Evolutionary conservation across 2,329 filamentous ascomycete species (phyloP), one percentile per base, ranked within the genome.

Genomic region (Aspergillus brunneoviolaceus): DNA sequence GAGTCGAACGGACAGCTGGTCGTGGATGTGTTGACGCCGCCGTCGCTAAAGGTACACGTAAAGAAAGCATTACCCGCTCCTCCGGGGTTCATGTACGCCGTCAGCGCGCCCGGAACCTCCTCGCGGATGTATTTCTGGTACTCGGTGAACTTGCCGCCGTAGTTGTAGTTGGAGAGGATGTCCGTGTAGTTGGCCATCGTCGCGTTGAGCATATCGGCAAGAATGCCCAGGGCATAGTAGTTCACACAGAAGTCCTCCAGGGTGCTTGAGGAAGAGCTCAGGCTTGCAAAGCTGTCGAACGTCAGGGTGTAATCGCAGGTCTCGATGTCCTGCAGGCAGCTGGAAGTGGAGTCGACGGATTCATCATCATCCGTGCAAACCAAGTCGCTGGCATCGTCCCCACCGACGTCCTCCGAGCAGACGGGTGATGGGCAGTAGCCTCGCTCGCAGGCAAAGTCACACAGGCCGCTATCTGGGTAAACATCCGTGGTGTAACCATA

Each of bases 391-490:
- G 6, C 31, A 7, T 33, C n/a, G 50, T 23, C 27, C 9, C 50
- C 29, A 25, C 16, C 21, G 21, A 23, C 31, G 23, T 39, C n/a
- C 9, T 52, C 50, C n/a, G 19, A 39, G 35, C 45, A 55, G 14
- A 48, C 45, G n/a, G 53, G 53, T 11, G 27, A 48, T 12, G 53
- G 53, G 19, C 53, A 55, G 27, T 55, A 55, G 27, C n/a, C 27
- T 16, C 53, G 45, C 53, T 55, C 53, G 23, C 53, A 55, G n/a
- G 53, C 53, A 23, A 55, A 55, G n/a, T 55, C 19, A 33, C 53
- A 55, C 9, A 55, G 53, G 19, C 53, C 45, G n/a, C 53, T 55
- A 14, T 55, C 45, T 19, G 50, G 11, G 23, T 52, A 42, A 16
- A 45, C 2, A 16, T 48, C 53, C 23, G 35, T 21, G 53, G 53